These are phyloP conservation scores for Phenoliferia sp. DNA, from an alignment of 1,284 basidiomycete genomes.

Conservation along the genomic window DNA sequence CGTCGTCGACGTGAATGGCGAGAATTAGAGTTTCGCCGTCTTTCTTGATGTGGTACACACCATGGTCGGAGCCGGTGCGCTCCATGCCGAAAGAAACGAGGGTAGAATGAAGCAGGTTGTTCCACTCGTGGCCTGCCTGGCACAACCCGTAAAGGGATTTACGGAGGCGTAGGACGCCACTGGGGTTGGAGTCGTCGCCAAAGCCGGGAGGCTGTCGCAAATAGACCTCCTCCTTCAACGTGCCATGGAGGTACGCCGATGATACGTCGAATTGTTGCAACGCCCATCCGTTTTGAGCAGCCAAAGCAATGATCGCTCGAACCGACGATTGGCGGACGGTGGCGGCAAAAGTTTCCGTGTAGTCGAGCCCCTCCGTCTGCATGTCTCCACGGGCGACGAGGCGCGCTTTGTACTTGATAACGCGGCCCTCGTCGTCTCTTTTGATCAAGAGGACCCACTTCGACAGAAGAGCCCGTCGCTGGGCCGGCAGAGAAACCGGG, in stretches of 20 bases:
- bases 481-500: not conserved
- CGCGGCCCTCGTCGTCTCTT: constrained; percentile 17
- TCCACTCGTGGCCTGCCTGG: constrained; percentile 20
- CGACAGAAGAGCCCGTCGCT: constrained; percentile 5
- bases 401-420: constrained; percentile 41
- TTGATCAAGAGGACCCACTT: constrained; percentile 21
- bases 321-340: constrained; percentile 45
- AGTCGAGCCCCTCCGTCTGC: constrained; percentile 47
- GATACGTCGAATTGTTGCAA: constrained; percentile 15
- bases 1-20: constrained; percentile 12
- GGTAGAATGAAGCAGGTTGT: constrained; percentile 3
- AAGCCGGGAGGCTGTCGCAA: constrained; percentile 1
- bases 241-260: constrained; percentile 21
- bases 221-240: constrained; percentile 4
- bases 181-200: not conserved
- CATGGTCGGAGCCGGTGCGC: not conserved
- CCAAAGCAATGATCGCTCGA: constrained; percentile 29
- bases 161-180: not conserved
- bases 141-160: constrained; percentile 25
- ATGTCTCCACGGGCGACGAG: constrained; percentile 34
- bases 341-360: constrained; percentile 48
- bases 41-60: not conserved
- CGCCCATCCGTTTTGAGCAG: not conserved
- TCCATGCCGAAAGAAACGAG: constrained; percentile 2
- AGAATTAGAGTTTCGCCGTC: not conserved